Evolutionary conservation across 1,139 yeast genomes (phyloP), one percentile per base, ranked within the genome.

Genomic region (Blastobotrys buckinghamii): DNA sequence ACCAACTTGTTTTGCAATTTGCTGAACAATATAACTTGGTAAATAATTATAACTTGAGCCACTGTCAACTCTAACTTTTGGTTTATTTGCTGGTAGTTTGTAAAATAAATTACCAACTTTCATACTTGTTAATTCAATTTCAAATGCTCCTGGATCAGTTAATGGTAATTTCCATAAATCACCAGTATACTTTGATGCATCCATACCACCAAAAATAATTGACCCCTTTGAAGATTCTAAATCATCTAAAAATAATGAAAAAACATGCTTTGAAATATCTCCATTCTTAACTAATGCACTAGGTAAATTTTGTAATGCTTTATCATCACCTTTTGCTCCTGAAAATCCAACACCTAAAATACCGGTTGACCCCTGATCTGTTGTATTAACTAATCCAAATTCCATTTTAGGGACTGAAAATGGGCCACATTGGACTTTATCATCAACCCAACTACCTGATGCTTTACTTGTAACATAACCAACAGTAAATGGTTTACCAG

Each of bases 181-280:
- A 26, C 84, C 85, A 2, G 65, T 54, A 58, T 71, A 77, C 60
- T 78, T 80, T 34, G 76, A 74, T 44, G 72, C 70, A 60, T 81
- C 85, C 47, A 78, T 67, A 40, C 80, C 85, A 9, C 85, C 85
- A 61, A 81, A 81, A 45, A 80, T 67, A 44, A 80, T 64, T 15
- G 73, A 58, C 6, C 84, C 85, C 1, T 65, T 53, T 33, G 63
- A 58, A 13, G 76, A 60, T 19, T 64, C 66, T 16, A 65, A 55
- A 26, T 69, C 63, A 50, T 73, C 72, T 54, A 81, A 70, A 62
- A 74, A 79, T 44, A 82, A 64, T 5, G 87, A 80, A 62, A 77
- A 81, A 6, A 78, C 72, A 36, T 63, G 67, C 45, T 72, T 67
- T 39, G 68, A 60, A 53, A 79, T 81, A 41, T 50, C 49, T 2